Conservation (phyloP, 306 rosid genomes). For the Quercus dentata region DNA sequence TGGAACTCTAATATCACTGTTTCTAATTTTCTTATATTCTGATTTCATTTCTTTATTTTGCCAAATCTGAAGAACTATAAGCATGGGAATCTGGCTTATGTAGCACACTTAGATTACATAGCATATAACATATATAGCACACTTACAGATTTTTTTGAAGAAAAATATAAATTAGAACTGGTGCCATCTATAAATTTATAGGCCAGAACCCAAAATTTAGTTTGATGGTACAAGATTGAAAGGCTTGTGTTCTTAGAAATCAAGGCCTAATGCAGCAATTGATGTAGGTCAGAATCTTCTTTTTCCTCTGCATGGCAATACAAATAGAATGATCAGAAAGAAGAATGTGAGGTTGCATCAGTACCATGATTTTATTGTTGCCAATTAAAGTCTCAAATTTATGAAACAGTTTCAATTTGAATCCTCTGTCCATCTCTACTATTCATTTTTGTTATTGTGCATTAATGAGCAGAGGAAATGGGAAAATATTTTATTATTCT, state of each 20-base stretch:
- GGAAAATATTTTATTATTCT: no score
- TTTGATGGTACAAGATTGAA: conserved; percentile 18
- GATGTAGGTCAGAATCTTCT: conserved; percentile 59
- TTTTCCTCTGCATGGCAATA: conserved; percentile 54
- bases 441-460: no score
- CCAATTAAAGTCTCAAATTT: no score
- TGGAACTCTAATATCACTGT: background rate
- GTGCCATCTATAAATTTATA: conserved; percentile 29
- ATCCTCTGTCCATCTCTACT: no score
- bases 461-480: no score
- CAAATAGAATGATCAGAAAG: conserved; percentile 18
- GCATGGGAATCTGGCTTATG: background rate
- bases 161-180: background rate
- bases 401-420: no score
- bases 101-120: background rate
- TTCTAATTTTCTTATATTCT: background rate
- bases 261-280: conserved; percentile 68
- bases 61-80: background rate
- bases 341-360: background rate
- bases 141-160: background rate
- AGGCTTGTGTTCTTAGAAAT: conserved; percentile 19
- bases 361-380: background rate
- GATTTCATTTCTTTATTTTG: background rate
- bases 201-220: background rate
- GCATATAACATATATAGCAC: no score